Evolutionary conservation across 331 rosid genomes (phyloP).

Genomic region (Rhamnella rubrinervis): DNA sequence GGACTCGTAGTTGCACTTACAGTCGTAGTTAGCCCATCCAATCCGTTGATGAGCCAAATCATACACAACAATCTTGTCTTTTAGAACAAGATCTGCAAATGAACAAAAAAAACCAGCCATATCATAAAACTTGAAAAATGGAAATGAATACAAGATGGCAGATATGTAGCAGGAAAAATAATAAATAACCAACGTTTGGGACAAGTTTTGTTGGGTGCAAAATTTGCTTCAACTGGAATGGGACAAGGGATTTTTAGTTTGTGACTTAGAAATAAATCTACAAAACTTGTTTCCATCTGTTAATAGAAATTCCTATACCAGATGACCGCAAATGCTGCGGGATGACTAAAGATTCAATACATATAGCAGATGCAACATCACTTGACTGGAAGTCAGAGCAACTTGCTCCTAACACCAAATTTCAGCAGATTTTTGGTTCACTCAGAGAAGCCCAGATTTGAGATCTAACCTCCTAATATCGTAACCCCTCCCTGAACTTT

Average conservation of each 20-base stretch:
- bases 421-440: neutral
- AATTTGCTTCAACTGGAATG: too few relatives aligned
- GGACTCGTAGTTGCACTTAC: conserved; percentile 45
- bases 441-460: conserved; percentile 3
- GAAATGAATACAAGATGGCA: neutral
- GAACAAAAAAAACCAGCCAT: conserved; percentile 18
- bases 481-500: conserved; percentile 71
- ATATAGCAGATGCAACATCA: neutral
- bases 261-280: too few relatives aligned
- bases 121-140: conserved; percentile 3
- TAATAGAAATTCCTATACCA: neutral
- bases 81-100: conserved; percentile 82
- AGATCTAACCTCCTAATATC: conserved; percentile 86
- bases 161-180: too few relatives aligned
- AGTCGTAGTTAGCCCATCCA: conserved; percentile 90
- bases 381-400: conserved; percentile 5
- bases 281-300: neutral
- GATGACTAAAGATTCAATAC: neutral
- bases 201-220: too few relatives aligned
- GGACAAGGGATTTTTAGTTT: too few relatives aligned
- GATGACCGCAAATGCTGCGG: neutral
- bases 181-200: too few relatives aligned
- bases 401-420: neutral
- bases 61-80: conserved; percentile 86
- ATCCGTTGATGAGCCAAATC: conserved; percentile 75